These are phyloP conservation scores for Lomentospora prolificans DNA, from an alignment of 2,329 filamentous ascomycete species.

Conservation along the genomic window DNA sequence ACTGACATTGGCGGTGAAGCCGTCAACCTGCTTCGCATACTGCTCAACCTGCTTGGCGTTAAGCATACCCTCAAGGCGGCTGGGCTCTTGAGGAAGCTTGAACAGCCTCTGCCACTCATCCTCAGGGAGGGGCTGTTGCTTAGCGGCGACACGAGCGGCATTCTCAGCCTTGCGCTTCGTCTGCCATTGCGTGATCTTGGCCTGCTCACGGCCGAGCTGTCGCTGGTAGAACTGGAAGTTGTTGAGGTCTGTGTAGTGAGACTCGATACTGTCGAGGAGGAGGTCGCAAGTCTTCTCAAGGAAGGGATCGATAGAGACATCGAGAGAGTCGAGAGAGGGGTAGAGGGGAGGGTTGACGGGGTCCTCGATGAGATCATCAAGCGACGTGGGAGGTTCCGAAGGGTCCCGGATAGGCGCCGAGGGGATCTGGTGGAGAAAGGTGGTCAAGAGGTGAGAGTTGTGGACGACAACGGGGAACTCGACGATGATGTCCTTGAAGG, in stretches of 20 bases:
- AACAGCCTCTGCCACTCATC: slow-evolving; percentile 98
- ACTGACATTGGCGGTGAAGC: slow-evolving; percentile 82
- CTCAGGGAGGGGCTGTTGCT: slow-evolving; percentile 82
- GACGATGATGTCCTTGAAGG: slow-evolving; percentile 86
- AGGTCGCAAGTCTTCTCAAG: slow-evolving; percentile 97
- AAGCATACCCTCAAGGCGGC: slow-evolving; percentile 83
- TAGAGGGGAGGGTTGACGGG: slow-evolving; percentile 56
- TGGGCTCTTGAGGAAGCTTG: slow-evolving; percentile 94
- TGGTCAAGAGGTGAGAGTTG: slow-evolving; percentile 95
- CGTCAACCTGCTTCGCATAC: slow-evolving; percentile 94
- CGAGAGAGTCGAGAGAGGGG: slow-evolving; percentile 81
- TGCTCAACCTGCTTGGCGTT: slow-evolving; percentile 96
- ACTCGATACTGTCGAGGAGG: slow-evolving; percentile 91
- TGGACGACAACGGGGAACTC: slow-evolving; percentile 85
- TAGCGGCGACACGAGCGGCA: slow-evolving; percentile 69
- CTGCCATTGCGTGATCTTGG: slow-evolving; percentile 96
- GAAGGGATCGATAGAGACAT: slow-evolving; percentile 92
- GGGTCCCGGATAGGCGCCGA: slow-evolving; percentile 49
- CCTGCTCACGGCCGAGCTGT: slow-evolving; percentile 84
- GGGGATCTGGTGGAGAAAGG: slow-evolving; percentile 88
- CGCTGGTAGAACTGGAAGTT: slow-evolving; percentile 97
- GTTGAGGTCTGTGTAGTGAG: slow-evolving; percentile 97
- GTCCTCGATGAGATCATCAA: slow-evolving; percentile 65
- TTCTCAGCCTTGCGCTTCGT: slow-evolving; percentile 96
- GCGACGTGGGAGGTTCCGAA: slow-evolving; percentile 66